Base-by-base conservation (phyloP, 805 yeast species). In the Ogataea saltuana region DNA sequence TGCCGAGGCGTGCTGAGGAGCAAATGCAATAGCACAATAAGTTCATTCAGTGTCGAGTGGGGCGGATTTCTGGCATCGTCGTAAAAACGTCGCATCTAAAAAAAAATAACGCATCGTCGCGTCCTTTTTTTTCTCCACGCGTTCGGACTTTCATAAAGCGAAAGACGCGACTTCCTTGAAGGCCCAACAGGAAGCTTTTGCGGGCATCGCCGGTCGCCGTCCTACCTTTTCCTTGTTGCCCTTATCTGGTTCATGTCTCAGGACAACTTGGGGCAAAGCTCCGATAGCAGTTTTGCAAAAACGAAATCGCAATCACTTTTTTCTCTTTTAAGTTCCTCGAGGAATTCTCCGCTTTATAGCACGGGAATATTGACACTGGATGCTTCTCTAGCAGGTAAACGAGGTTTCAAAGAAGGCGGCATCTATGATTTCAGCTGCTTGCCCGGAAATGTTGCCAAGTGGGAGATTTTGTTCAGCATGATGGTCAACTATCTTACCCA, bases 371-470 rank as follows among this genome's bases (percentile, higher is more conserved):
- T 33, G 3, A 51, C 50, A 23, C 34, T 60, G 4, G 61, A 60
- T 26, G 6, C 19, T 2, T 33, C 46, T 9, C 36, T 58, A 3
- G 25, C 32, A 5, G 62, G 61, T 1, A 39, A 42, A 7, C 38
- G 47, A 6, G 65, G 65, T 3, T 53, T 60, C 31, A 39, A 42
- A 23, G 44, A 39, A 18, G 50, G 55, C 2, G 51, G 56, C 6
- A 32, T 63, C 6, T 61, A 63, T 39, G 65, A 63, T 39, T 26
- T 63, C 6, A 51, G 57, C n/a, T 49, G 55, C 19, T 42, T 54
- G 5, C 58, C 63, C 11, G 66, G 65, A 0, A 50, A 51, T 15
- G 46, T 54, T 7, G 65, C 61, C 2, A 51, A 56, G 22, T 60
- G 62, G 59, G 62, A 61, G 25, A 23, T 60, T 1, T 3, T 60